Evolutionary conservation across 164 flowering plant species (phyloP).

Genomic region (Magnolia changhungtana): DNA sequence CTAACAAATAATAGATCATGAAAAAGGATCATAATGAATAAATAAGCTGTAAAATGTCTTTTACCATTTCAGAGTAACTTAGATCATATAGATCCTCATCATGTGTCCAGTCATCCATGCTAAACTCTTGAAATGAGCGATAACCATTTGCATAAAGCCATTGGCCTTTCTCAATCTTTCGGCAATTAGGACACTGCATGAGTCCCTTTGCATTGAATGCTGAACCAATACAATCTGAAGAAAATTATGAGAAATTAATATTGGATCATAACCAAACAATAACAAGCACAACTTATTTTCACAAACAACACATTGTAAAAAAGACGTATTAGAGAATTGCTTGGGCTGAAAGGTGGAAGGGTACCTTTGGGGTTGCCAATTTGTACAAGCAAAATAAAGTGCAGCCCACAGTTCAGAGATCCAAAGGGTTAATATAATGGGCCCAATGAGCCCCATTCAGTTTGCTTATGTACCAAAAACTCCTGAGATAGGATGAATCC

Average conservation of each 20-base stretch:
- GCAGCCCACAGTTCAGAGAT: no score
- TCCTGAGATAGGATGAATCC: no score
- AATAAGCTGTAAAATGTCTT: background rate
- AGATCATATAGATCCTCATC: constrained; percentile 83
- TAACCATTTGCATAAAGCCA: constrained; percentile 75
- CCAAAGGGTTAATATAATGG: no score
- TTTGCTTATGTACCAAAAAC: no score
- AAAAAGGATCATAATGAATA: background rate
- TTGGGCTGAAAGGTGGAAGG: no score
- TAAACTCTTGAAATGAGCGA: constrained; percentile 52
- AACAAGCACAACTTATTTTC: background rate
- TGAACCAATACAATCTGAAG: constrained; percentile 88
- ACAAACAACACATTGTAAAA: background rate
- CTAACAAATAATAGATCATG: background rate
- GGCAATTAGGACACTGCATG: constrained; percentile 96
- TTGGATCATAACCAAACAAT: background rate
- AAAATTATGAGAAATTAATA: background rate
- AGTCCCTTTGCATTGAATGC: constrained; percentile 80
- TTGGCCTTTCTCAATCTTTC: constrained; percentile 84
- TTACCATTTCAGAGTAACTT: constrained; percentile 78
- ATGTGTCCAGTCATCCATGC: constrained; percentile 64
- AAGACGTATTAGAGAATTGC: no score
- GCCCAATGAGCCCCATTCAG: no score
- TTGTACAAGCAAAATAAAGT: no score
- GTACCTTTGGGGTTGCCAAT: no score